Percentiles rank a stretch among this genome's conserved stretches.
Conservation (phyloP, 257 asterid genomes). For the Misopates orontium region DNA sequence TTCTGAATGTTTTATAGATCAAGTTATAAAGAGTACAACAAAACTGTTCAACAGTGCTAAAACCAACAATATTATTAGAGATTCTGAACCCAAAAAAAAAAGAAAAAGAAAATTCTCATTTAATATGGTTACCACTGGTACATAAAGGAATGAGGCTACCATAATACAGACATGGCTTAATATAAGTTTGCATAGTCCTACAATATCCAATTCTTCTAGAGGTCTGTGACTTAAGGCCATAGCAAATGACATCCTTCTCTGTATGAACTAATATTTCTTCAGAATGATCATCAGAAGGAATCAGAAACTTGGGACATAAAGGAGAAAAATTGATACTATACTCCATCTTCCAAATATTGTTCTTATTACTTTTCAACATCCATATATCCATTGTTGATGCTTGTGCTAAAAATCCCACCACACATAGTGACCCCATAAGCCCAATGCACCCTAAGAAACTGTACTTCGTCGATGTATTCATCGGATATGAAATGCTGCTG, state of each 20-base stretch:
- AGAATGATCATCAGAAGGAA: constrained; percentile 34
- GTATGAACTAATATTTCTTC: constrained; percentile 46
- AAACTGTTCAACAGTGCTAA: no score
- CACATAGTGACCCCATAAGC: constrained; percentile 36
- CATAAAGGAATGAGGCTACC: neutral
- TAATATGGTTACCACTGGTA: neutral
- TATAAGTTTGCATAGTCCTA: constrained; percentile 30
- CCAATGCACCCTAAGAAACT: constrained; percentile 38
- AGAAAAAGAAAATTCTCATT: no score
- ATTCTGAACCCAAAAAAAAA: no score
- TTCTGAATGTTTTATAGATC: no score
- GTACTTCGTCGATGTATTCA: constrained; percentile 25
- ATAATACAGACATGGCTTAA: constrained; percentile 6
- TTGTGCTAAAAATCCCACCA: constrained; percentile 41
- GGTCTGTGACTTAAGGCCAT: constrained; percentile 23
- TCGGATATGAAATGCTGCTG: constrained; percentile 34
- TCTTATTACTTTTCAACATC: constrained; percentile 39
- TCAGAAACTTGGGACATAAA: constrained; percentile 38
- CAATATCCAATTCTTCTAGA: constrained; percentile 31
- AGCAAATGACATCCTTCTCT: constrained; percentile 43
- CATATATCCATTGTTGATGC: constrained; percentile 41
- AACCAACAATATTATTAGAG: no score
- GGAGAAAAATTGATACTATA: constrained; percentile 38
- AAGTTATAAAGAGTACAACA: no score
- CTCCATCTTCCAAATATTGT: constrained; percentile 36